These are phyloP conservation scores for Candida argentea DNA, from an alignment of 805 yeast species.

Conservation along the genomic window DNA sequence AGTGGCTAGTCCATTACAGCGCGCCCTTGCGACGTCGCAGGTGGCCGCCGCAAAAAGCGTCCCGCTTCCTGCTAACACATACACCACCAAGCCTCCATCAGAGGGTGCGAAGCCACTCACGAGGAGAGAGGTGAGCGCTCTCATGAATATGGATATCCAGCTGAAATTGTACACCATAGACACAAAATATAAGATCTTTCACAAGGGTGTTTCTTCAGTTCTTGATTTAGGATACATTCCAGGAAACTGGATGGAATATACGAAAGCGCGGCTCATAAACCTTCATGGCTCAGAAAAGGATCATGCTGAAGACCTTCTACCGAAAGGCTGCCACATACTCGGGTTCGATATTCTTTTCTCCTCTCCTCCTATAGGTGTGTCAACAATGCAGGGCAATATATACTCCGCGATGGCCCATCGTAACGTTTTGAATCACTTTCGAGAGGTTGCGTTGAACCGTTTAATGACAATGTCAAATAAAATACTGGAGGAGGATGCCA, in stretches of 20 bases:
- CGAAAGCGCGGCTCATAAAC: conserved; percentile 16
- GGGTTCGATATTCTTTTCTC: conserved; percentile 57
- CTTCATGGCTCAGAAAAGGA: conserved; percentile 19
- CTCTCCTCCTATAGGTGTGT: conserved; percentile 72
- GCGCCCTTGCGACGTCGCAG: too few species aligned
- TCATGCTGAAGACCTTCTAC: conserved; percentile 7
- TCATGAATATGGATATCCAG: conserved; percentile 15
- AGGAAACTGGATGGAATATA: conserved; percentile 30
- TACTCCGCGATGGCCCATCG: conserved; percentile 37
- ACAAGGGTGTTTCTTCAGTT: conserved; percentile 17
- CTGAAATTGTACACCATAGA: conserved; percentile 20
- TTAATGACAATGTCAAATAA: conserved; percentile 1
- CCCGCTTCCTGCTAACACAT: too few species aligned
- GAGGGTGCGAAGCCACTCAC: too few species aligned
- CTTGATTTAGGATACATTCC: conserved; percentile 33
- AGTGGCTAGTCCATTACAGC: too few species aligned
- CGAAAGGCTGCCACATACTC: conserved; percentile 21
- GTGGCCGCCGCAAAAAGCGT: too few species aligned
- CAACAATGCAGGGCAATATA: conserved; percentile 83
- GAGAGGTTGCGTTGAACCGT: conserved; percentile 15
- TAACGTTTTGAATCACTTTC: conserved; percentile 16
- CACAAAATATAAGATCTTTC: conserved; percentile 17
- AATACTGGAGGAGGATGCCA: conserved; percentile 4
- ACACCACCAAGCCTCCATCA: too few species aligned
- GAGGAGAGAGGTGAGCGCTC: too few species aligned